phyloP scores from a whole-genome alignment of 139 green algal species.

The Pleodorina starrii region DNA sequence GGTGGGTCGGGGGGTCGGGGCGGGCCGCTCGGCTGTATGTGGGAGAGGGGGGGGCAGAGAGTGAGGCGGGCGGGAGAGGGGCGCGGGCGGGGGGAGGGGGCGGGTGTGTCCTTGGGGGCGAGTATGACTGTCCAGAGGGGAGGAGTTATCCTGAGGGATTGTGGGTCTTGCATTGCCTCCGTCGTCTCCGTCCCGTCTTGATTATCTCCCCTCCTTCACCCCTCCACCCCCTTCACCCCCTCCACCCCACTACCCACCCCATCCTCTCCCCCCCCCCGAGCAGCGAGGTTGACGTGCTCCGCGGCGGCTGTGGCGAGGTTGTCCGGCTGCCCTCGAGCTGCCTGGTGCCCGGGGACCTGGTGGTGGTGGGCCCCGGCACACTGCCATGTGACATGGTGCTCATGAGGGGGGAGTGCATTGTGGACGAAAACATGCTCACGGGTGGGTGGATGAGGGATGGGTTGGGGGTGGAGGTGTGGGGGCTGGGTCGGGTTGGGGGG shows the following conservation, averaged over 20 bases:
- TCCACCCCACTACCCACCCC: not conserved
- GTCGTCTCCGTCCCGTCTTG: no score
- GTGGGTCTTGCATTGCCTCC: no score
- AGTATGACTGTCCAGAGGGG: no score
- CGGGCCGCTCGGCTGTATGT: no score
- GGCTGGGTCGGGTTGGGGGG: not conserved
- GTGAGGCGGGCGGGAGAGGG: no score
- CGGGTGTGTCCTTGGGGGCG: no score
- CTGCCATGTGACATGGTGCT: slow-evolving; percentile 77
- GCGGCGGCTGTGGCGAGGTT: slow-evolving; percentile 51
- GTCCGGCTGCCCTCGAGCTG: slow-evolving; percentile 42
- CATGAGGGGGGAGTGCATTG: slow-evolving; percentile 74
- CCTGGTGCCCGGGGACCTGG: slow-evolving; percentile 74
- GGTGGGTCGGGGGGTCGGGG: no score
- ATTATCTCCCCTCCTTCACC: not conserved
- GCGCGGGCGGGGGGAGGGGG: no score
- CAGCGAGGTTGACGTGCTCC: slow-evolving; percentile 63
- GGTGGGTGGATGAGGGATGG: slow-evolving; percentile 47
- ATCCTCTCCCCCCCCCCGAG: not conserved
- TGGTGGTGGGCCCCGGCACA: slow-evolving; percentile 64
- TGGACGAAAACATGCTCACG: slow-evolving; percentile 85
- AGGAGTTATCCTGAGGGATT: no score
- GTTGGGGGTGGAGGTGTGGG: not conserved
- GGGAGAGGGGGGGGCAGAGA: no score
- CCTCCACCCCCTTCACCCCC: not conserved